Evolutionary conservation across 2,329 filamentous ascomycete species (phyloP).

Genomic region (Hortaea werneckii): DNA sequence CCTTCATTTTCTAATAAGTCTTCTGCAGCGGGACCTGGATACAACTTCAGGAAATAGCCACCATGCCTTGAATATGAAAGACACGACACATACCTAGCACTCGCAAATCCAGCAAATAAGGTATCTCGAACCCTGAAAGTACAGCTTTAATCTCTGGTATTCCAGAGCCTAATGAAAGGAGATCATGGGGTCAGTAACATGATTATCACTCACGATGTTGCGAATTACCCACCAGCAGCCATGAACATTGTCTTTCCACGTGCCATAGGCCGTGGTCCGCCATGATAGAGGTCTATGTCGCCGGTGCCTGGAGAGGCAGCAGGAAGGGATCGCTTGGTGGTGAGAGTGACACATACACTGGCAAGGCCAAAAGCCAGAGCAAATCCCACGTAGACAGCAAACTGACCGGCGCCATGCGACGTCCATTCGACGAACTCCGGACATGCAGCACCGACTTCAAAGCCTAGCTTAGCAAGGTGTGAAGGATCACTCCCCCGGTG

Average conservation of each 20-base stretch:
- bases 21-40: not conserved
- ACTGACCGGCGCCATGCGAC: constrained; percentile 24
- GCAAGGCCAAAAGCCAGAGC: constrained; percentile 42
- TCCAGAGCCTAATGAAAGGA: constrained; percentile 27
- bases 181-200: too few species aligned
- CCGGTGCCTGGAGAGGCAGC: constrained; percentile 27
- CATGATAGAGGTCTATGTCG: constrained; percentile 20
- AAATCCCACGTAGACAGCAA: constrained; percentile 40
- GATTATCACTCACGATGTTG: too few species aligned
- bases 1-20: too few species aligned
- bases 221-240: constrained; percentile 36
- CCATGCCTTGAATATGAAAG: too few species aligned
- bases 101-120: constrained; percentile 45
- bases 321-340: constrained; percentile 41
- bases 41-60: not conserved
- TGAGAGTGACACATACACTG: constrained; percentile 40
- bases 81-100: constrained; percentile 28
- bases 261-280: constrained; percentile 10
- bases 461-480: not conserved
- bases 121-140: constrained; percentile 50
- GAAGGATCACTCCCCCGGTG: too few species aligned
- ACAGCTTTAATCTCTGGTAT: constrained; percentile 56
- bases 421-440: constrained; percentile 24
- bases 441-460: constrained; percentile 27
- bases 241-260: constrained; percentile 47